These are phyloP conservation scores for Gymnopilus junonius DNA, from an alignment of 768 basidiomycete genomes.

Conservation along the genomic window DNA sequence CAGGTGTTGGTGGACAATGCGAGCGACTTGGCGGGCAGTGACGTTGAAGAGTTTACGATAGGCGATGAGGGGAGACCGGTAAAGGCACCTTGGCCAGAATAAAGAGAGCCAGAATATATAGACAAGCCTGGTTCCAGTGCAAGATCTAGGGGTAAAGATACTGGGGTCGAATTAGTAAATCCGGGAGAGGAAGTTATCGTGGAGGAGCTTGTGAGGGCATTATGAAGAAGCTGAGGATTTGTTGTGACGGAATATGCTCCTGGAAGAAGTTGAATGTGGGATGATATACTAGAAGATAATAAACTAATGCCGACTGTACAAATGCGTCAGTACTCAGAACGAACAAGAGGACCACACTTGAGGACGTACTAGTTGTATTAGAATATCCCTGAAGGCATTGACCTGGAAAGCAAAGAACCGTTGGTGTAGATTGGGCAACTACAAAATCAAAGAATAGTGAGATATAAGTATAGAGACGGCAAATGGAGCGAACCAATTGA, in stretches of 20 bases:
- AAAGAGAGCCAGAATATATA: constrained; percentile 63
- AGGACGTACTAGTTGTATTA: constrained; percentile 70
- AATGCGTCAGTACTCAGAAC: constrained; percentile 25
- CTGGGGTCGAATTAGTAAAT: constrained; percentile 59
- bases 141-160: constrained; percentile 66
- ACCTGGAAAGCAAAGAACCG: constrained; percentile 80
- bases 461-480: background rate
- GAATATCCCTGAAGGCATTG: constrained; percentile 85
- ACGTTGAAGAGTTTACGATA: constrained; percentile 49
- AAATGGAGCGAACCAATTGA: constrained; percentile 16
- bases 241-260: constrained; percentile 76
- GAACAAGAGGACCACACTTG: constrained; percentile 14
- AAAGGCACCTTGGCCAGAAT: constrained; percentile 68
- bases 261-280: constrained; percentile 70
- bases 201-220: constrained; percentile 54
- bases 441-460: background rate
- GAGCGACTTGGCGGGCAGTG: constrained; percentile 61
- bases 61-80: constrained; percentile 57
- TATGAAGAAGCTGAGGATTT: constrained; percentile 74
- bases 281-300: constrained; percentile 56
- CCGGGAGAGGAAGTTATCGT: constrained; percentile 67
- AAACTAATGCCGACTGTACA: constrained; percentile 69
- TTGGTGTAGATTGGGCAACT: constrained; percentile 64
- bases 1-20: constrained; percentile 70
- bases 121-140: constrained; percentile 70